Conservation (phyloP, 345 rosid species). For the Syzygium oleosum region DNA sequence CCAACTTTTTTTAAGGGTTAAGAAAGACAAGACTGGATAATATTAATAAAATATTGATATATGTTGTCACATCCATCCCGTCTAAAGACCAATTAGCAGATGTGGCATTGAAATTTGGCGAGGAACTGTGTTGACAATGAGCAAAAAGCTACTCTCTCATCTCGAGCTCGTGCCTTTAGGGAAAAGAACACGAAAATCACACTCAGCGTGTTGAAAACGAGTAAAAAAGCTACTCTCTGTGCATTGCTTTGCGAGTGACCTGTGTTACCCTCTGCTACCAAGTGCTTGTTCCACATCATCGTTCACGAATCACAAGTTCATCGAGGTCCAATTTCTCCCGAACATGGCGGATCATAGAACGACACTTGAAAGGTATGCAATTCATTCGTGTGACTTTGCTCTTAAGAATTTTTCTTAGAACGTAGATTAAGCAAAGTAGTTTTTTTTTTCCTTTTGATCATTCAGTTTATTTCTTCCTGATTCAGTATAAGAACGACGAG, state of each 20-base stretch:
- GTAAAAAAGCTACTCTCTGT: no score
- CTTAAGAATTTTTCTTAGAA: neutral
- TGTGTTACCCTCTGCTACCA: no score
- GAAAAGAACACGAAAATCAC: no score
- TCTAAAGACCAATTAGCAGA: neutral
- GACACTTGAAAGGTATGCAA: neutral
- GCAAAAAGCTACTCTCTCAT: neutral
- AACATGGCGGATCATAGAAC: neutral
- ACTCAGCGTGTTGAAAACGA: no score
- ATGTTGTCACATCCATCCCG: neutral
- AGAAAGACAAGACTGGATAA: neutral
- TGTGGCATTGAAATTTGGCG: neutral
- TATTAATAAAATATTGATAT: neutral
- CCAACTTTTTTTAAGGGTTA: no score
- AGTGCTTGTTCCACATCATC: neutral
- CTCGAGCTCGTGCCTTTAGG: neutral
- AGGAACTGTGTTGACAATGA: neutral
- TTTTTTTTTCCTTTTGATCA: neutral
- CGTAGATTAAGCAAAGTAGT: neutral
- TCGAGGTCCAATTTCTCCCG: neutral
- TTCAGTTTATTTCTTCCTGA: neutral
- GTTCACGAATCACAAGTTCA: neutral
- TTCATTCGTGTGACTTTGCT: neutral
- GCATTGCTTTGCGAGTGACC: no score
- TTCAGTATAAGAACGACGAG: neutral